Base-by-base conservation (phyloP, 1,284 basidiomycete species). In the Leccinum fuscescens region DNA sequence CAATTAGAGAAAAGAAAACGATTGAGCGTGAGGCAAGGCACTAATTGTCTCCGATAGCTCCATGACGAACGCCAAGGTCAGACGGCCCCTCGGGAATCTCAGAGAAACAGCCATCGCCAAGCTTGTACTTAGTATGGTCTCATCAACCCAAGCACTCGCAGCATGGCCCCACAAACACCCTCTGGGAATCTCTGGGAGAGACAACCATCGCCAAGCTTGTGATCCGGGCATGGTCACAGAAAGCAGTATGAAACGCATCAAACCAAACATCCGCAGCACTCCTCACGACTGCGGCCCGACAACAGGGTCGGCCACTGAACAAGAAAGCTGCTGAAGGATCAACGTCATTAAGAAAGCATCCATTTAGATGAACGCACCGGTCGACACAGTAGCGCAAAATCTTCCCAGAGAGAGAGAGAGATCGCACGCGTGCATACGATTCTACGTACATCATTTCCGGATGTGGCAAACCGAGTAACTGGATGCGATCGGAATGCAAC, bases 361-460 rank as follows among this genome's bases (percentile, higher is more conserved):
- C 15, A 3, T 24, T 20, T 8, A 3, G 42, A 37, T 27, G 31
- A 35, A 77, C 81, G 68, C 75, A 90, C 83, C 87, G 85, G 75
- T 98, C 95, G 6, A 94, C 94, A 46, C 96, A 77, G 8, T 84
- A 85, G 37, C 86, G 82, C 20, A 98, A 79, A 49, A 99, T 77
- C 68, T 85, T 92, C 27, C 89, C 96, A 22, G 94, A 94, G 15
- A 98, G 79, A 12, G 93, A 96, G 17, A 98, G 80, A 1, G 83
- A 82, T 31, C 78, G 80, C 6, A 98, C 94, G 14, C 97, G 87
- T 6, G 97, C 95, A 72, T 97, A 97, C 0, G 94, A 96, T 75
- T 99, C 97, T 49, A 98, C 80, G 73, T 98, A 99, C 58, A 99
- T 84, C 29, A 94, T 74, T 50, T 79, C 81, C 2, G 96, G 92